These are phyloP conservation scores for Exophiala spinifera DNA, from an alignment of 2,329 filamentous ascomycete genomes.

Conservation along the genomic window DNA sequence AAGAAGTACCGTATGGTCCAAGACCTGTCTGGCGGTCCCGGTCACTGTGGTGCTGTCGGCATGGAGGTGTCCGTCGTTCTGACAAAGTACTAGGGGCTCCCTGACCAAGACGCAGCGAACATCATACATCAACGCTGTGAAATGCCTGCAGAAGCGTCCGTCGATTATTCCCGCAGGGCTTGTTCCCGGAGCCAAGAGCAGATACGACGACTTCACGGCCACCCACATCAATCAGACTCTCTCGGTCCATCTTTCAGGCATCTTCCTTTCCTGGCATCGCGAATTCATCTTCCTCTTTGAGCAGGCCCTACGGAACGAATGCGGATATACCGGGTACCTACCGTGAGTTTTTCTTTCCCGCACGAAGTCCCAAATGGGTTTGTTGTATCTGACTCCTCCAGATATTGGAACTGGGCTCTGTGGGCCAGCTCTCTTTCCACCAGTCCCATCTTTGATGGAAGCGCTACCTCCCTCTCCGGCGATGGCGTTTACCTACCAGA, in stretches of 20 bases:
- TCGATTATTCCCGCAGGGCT: constrained; percentile 35
- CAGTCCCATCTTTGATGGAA: constrained; percentile 51
- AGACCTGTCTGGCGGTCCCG: too few species aligned
- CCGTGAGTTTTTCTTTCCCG: too few species aligned
- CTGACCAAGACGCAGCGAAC: too few species aligned
- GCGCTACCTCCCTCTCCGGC: constrained; percentile 44
- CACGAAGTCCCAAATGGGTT: too few species aligned
- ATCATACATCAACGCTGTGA: constrained; percentile 48
- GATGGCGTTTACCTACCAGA: too few species aligned
- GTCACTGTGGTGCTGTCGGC: too few species aligned
- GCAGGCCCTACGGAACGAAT: constrained; percentile 35
- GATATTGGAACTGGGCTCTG: constrained; percentile 51
- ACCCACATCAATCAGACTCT: constrained; percentile 50
- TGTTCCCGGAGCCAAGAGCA: constrained; percentile 44
- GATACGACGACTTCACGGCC: constrained; percentile 52
- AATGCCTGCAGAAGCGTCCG: constrained; percentile 44
- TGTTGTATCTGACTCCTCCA: too few species aligned
- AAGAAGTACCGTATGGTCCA: too few species aligned
- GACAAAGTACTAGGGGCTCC: too few species aligned
- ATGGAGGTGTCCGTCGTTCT: too few species aligned
- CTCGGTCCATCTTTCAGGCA: constrained; percentile 41
- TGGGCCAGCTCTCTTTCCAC: constrained; percentile 36
- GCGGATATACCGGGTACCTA: constrained; percentile 38
- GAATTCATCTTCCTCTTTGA: constrained; percentile 36
- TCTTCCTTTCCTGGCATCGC: constrained; percentile 38